A percentile compares a stretch with the other conserved stretches of the same genome.
These are phyloP conservation scores for Trichoderma guizhouense DNA, from an alignment of 2,329 filamentous ascomycete species.

Conservation along the genomic window DNA sequence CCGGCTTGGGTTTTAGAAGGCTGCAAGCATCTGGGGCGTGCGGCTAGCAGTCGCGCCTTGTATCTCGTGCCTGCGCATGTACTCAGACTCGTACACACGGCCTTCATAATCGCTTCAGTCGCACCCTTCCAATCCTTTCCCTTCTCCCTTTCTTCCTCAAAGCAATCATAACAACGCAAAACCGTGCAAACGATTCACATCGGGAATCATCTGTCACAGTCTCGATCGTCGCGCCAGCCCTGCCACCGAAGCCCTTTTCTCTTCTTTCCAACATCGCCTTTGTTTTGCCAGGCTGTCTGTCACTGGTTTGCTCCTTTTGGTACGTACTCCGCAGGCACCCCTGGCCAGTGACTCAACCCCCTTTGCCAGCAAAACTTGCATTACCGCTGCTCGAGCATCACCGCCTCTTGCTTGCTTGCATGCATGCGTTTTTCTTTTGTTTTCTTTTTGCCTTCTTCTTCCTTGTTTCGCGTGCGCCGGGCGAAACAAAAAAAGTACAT, in stretches of 20 bases:
- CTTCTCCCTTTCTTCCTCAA: constrained; percentile 37
- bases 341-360: constrained; percentile 22
- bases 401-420: constrained; percentile 15
- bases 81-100: neutral
- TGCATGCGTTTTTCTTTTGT: neutral
- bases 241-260: constrained; percentile 28
- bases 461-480: neutral
- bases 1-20: constrained; percentile 11
- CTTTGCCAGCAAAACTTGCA: constrained; percentile 17
- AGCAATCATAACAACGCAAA: constrained; percentile 50
- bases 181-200: constrained; percentile 48
- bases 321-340: constrained; percentile 29
- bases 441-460: neutral
- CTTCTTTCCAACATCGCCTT: neutral
- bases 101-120: constrained; percentile 26
- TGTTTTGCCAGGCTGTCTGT: neutral
- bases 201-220: constrained; percentile 60
- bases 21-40: constrained; percentile 13
- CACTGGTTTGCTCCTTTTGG: constrained; percentile 29
- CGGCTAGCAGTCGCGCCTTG: constrained; percentile 13
- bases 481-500: neutral
- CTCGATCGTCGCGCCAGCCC: constrained; percentile 56
- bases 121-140: constrained; percentile 30
- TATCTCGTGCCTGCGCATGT: constrained; percentile 12
- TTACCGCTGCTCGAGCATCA: constrained; percentile 14